Conservation (phyloP, 2,329 filamentous ascomycete species). For the Aspergillus brunneoviolaceus region DNA sequence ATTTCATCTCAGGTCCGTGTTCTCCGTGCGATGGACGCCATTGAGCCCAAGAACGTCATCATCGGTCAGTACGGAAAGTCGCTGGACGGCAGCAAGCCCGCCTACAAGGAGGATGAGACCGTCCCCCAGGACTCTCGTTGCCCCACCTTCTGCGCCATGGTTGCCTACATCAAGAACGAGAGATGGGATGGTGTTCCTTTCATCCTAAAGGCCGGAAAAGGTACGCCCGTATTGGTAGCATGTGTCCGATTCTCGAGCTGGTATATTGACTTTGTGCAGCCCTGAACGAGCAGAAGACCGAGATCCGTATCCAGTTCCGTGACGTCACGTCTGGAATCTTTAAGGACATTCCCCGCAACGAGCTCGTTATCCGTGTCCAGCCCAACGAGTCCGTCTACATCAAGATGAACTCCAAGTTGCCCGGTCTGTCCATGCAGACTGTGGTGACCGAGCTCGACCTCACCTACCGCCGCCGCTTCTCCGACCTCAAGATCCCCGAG, state of each 20-base stretch:
- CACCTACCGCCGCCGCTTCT: slow-evolving; percentile 97
- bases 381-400: slow-evolving; percentile 99
- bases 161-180: slow-evolving; percentile 99
- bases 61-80: slow-evolving; percentile 98
- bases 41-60: slow-evolving; percentile 99
- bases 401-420: slow-evolving; percentile 99
- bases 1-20: slow-evolving; percentile 65
- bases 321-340: slow-evolving; percentile 99
- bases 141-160: slow-evolving; percentile 96
- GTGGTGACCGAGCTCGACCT: slow-evolving; percentile 97
- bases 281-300: slow-evolving; percentile 98
- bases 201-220: slow-evolving; percentile 98
- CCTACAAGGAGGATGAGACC: slow-evolving; percentile 98
- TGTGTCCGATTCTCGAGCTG: not conserved
- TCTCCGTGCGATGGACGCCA: slow-evolving; percentile 85
- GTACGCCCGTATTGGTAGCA: slow-evolving; percentile 28
- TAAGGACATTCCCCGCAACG: slow-evolving; percentile 98
- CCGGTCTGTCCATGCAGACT: slow-evolving; percentile 98
- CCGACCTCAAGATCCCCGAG: slow-evolving; percentile 98
- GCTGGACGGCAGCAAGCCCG: slow-evolving; percentile 90
- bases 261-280: slow-evolving; percentile 49
- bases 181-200: slow-evolving; percentile 98
- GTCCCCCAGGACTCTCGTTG: slow-evolving; percentile 96
- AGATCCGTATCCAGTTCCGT: slow-evolving; percentile 99
- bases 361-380: slow-evolving; percentile 98